These are phyloP conservation scores for Chaetomium strumarium DNA, from an alignment of 2,329 filamentous ascomycete genomes.

Conservation along the genomic window DNA sequence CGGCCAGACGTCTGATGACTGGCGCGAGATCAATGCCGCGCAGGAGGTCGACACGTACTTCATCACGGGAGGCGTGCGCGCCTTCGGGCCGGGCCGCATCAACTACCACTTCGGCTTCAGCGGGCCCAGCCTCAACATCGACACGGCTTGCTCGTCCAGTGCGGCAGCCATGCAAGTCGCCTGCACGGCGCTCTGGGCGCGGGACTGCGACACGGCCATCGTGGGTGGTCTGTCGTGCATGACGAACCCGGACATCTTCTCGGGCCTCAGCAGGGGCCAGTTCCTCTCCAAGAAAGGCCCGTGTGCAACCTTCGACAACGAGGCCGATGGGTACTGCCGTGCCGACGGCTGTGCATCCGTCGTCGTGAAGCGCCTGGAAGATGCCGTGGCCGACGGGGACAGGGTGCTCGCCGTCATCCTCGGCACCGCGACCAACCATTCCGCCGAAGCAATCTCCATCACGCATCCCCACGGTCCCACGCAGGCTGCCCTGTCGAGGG, in stretches of 20 bases:
- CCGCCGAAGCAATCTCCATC: constrained; percentile 73
- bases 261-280: constrained; percentile 67
- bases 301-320: constrained; percentile 76
- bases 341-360: constrained; percentile 70
- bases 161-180: constrained; percentile 65
- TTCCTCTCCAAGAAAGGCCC: constrained; percentile 72
- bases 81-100: constrained; percentile 51
- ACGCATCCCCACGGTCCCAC: constrained; percentile 75
- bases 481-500: constrained; percentile 64
- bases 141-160: constrained; percentile 74
- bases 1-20: constrained; percentile 70
- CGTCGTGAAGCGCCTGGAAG: constrained; percentile 72
- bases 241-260: constrained; percentile 76
- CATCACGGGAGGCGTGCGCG: constrained; percentile 40
- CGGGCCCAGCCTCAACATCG: constrained; percentile 65
- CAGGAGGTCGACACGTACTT: constrained; percentile 61
- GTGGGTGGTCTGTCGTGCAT: constrained; percentile 73
- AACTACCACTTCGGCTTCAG: constrained; percentile 74
- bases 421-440: constrained; percentile 74
- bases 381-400: constrained; percentile 73
- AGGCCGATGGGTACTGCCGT: constrained; percentile 76
- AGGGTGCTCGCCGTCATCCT: constrained; percentile 69
- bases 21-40: constrained; percentile 66
- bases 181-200: constrained; percentile 66
- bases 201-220: constrained; percentile 75